Base-by-base conservation (phyloP, 495 filamentous ascomycete genomes). In the Mytilinidion resinicola region DNA sequence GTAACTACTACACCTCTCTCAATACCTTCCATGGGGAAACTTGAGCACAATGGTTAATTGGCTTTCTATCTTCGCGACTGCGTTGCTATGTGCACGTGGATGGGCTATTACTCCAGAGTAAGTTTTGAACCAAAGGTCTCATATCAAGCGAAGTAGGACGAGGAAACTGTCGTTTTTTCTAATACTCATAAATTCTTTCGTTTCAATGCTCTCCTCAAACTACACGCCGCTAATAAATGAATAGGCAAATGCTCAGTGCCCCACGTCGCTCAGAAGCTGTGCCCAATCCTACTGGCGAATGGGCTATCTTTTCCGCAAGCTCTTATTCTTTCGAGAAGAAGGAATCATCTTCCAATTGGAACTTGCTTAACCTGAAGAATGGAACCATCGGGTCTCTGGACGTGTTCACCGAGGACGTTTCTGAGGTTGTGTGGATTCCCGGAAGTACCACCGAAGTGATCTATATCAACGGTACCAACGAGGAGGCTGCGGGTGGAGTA, bases 301-400 rank as follows among this genome's bases (percentile, higher is more conserved):
- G 82, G 39, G 84, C 85, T 17, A 74, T 92, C 9, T 93, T 86
- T 64, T 85, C 85, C 43, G 82, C 78, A 36, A 87, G 87, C 0
- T 83, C 85, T 6, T 97, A 96, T 68, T 91, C 84, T 19, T 96
- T 97, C 72, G 78, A 88, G 46, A 76, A 82, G 6, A 2, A 6
- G 6, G 25, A 2, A 30, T 30, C 25, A 30, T 30, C 25, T 2
- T 30, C 25, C 3, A 30, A 6, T 6, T 30, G 25, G 25, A 30
- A 30, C 25, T 30, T 30, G 6, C 25, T 30, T 0, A 91, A 96
- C 69, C 79, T 79, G 44, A 89, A 87, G 72, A 85, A 76, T 11
- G 78, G 78, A 36, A 85, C 91, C 65, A 87, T 95, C 62, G 82
- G 84, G 20, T 71, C 93, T 0, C 72, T 97, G 1, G 84, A 95